Evolutionary conservation across 495 filamentous ascomycete genomes (phyloP), one percentile per base, ranked within the genome.

Genomic region (Thermothielavioides terrestris): DNA sequence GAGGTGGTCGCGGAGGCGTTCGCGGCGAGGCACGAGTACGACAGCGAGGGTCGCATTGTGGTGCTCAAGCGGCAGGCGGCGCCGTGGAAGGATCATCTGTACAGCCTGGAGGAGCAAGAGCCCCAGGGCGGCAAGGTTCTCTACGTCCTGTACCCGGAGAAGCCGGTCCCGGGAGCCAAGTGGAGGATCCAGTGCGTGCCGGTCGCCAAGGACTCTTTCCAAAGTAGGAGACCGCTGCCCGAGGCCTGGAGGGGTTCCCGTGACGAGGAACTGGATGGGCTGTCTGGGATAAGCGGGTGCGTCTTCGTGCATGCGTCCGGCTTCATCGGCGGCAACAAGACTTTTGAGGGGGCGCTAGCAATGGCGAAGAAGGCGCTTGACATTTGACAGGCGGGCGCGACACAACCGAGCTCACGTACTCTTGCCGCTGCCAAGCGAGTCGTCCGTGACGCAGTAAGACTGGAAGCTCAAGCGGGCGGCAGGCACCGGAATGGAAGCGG

Each of bases 131-230:
- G 75, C 27, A 68, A 82, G 60, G 79, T 88, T 5, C 68, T 88
- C n/a, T 97, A 95, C 66, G 91, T 94, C n/a, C 74, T 97, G 1
- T 98, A 96, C 70, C 82, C 88, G 1, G 94, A 98, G 72, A 83
- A 74, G 53, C 73, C 77, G 4, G 67, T 70, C 3, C 74, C 79
- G 41, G 86, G 77, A 26, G 69, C 83, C 42, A 91, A 88, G 67
- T 98, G 92, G 92, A 82, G 92, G 45, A 81, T 98, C 48, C 91
- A 96, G 66, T 82, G 84, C 49, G 92, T 97, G 11, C 82, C 87
- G 6, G 78, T 82, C 20, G 77, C 77, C 52, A 82, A 84, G 65
- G 82, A 85, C 53, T 90, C 87, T 48, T 98, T 97, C 62, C 75
- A 87, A 67, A 94, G 86, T 64, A 77, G 92, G 41, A 94, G 92